Percentiles rank a stretch among this genome's conserved stretches.
Evolutionary conservation across 2,329 filamentous ascomycete species (phyloP).

Genomic region (Claviceps sp.): DNA sequence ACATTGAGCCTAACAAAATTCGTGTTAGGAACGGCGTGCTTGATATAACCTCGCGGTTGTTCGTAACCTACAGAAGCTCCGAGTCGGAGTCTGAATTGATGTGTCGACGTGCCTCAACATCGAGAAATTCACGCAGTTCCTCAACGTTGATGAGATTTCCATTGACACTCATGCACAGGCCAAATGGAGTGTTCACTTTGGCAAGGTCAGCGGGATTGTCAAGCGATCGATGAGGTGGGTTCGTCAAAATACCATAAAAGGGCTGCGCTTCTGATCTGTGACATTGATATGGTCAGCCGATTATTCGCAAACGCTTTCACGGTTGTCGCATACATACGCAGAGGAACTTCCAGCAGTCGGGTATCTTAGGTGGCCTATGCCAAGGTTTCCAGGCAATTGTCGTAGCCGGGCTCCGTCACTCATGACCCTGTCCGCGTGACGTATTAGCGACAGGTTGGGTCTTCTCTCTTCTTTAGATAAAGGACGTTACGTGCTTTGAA

Average conservation of each 20-base stretch:
- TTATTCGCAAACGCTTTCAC: neutral
- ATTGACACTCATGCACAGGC: conserved; percentile 71
- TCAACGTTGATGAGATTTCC: conserved; percentile 74
- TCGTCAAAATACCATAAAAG: conserved; percentile 44
- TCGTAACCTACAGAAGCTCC: conserved; percentile 30
- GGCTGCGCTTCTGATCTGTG: conserved; percentile 74
- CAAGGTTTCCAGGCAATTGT: conserved; percentile 58
- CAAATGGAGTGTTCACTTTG: conserved; percentile 61
- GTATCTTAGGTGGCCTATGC: conserved; percentile 69
- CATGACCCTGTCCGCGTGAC: neutral
- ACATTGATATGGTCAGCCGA: neutral
- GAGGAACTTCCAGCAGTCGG: conserved; percentile 73
- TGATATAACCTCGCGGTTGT: neutral
- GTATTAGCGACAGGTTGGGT: conserved; percentile 22
- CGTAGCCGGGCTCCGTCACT: conserved; percentile 48
- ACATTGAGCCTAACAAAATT: conserved; percentile 49
- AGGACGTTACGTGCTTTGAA: neutral
- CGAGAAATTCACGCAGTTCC: conserved; percentile 57
- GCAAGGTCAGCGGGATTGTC: neutral
- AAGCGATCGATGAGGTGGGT: neutral
- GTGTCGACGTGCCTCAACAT: conserved; percentile 67
- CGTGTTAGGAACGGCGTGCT: conserved; percentile 7
- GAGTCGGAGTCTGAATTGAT: conserved; percentile 86
- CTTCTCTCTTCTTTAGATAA: neutral
- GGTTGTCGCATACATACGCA: conserved; percentile 15